phyloP scores from a whole-genome alignment of 106 monocot genomes.

The Dioscorea dumetorum region DNA sequence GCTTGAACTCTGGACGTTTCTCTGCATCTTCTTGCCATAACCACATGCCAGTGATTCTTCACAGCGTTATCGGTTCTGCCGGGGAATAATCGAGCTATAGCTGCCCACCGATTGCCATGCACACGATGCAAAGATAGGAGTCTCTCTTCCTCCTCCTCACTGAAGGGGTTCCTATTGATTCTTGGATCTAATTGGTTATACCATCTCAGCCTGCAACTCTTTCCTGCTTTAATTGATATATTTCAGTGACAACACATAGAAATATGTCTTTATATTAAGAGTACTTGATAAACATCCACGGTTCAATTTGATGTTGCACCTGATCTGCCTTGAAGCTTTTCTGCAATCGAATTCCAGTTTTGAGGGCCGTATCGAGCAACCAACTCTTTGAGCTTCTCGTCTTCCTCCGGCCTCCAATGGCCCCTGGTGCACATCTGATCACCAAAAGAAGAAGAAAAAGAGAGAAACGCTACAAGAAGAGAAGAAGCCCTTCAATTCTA shows the following conservation, averaged over 20 bases:
- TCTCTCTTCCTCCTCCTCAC: constrained; percentile 38
- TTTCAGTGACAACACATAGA: background rate
- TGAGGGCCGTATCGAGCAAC: constrained; percentile 26
- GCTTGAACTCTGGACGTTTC: constrained; percentile 5
- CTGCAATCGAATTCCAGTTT: constrained; percentile 34
- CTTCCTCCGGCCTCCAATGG: constrained; percentile 33
- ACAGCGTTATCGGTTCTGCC: constrained; percentile 60
- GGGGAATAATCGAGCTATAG: constrained; percentile 45
- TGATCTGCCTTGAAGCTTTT: constrained; percentile 48
- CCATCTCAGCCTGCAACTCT: constrained; percentile 69
- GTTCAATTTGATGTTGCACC: constrained; percentile 10
- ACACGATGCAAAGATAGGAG: constrained; percentile 28
- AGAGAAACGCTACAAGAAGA: background rate
- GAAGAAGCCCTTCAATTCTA: background rate
- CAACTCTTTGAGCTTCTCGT: constrained; percentile 34
- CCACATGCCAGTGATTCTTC: constrained; percentile 70
- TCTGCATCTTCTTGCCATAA: constrained; percentile 33
- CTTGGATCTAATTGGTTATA: constrained; percentile 60
- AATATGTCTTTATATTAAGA: background rate
- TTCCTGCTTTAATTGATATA: constrained; percentile 26
- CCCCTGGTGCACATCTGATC: constrained; percentile 24
- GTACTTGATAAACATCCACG: background rate
- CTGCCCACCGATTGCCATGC: constrained; percentile 46
- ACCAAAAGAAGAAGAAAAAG: background rate
- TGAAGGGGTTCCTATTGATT: constrained; percentile 55